Evolutionary conservation across 2,329 filamentous ascomycete species (phyloP).

Genomic region (Penicillium italicum): DNA sequence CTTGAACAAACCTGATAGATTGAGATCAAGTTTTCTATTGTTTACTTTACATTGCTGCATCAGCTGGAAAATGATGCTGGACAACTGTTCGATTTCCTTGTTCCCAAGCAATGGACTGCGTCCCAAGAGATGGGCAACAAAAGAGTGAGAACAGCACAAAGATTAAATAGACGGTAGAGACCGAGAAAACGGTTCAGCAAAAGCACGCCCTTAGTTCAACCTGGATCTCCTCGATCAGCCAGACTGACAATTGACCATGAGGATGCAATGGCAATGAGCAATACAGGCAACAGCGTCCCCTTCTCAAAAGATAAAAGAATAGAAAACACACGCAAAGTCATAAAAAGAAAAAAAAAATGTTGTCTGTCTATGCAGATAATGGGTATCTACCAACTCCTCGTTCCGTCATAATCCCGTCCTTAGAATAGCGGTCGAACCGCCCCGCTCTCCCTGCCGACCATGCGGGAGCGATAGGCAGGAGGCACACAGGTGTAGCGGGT

Average conservation of each 20-base stretch:
- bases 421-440: conserved; percentile 25
- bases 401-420: conserved; percentile 40
- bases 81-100: conserved; percentile 10
- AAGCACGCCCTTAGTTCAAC: conserved; percentile 11
- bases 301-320: conserved; percentile 10
- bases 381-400: conserved; percentile 46
- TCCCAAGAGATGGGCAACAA: not conserved
- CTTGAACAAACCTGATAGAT: not conserved
- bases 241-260: conserved; percentile 5
- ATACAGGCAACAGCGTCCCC: conserved; percentile 1
- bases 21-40: not conserved
- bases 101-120: conserved; percentile 13
- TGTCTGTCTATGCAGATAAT: conserved; percentile 34
- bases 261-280: conserved; percentile 3
- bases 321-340: conserved; percentile 14
- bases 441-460: conserved; percentile 24
- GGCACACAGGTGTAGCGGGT: conserved; percentile 26
- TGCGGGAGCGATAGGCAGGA: conserved; percentile 16
- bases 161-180: conserved; percentile 17
- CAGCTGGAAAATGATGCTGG: not conserved
- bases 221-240: conserved; percentile 12
- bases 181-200: conserved; percentile 12
- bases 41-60: not conserved
- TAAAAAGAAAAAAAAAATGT: conserved; percentile 23
- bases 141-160: conserved; percentile 4